Evolutionary conservation across 768 basidiomycete genomes (phyloP).

Genomic region (Tubosaeta sp.): DNA sequence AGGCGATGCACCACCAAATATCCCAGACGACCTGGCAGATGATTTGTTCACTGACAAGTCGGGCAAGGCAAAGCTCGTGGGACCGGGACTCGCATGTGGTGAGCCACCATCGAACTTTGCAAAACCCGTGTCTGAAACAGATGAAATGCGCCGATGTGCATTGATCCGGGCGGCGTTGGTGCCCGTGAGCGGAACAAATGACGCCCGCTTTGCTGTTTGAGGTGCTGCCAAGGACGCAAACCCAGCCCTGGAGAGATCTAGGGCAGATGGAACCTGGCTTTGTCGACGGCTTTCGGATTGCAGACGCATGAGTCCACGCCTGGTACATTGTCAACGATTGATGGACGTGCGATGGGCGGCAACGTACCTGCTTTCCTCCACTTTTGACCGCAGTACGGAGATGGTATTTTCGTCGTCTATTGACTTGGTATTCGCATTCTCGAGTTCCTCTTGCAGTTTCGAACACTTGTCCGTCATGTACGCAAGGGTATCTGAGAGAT

Average conservation of each 20-base stretch:
- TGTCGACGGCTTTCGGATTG: slow-evolving; percentile 72
- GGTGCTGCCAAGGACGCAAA: slow-evolving; percentile 38
- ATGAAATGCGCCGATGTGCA: slow-evolving; percentile 68
- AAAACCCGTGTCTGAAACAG: slow-evolving; percentile 60
- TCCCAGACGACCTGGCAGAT: slow-evolving; percentile 40
- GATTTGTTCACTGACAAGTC: slow-evolving; percentile 24
- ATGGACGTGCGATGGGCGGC: background rate
- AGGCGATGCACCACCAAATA: slow-evolving; percentile 51
- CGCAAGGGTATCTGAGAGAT: slow-evolving; percentile 58
- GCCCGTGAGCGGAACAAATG: slow-evolving; percentile 71
- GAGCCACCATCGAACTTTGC: slow-evolving; percentile 33
- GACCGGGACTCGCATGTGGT: slow-evolving; percentile 29
- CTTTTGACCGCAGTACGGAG: slow-evolving; percentile 69
- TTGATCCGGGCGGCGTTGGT: slow-evolving; percentile 40
- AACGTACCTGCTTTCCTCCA: slow-evolving; percentile 79
- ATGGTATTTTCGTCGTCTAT: slow-evolving; percentile 79
- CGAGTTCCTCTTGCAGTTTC: slow-evolving; percentile 52
- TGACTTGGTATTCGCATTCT: slow-evolving; percentile 44
- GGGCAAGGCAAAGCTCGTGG: slow-evolving; percentile 33
- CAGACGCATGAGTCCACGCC: slow-evolving; percentile 82
- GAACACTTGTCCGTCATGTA: slow-evolving; percentile 65
- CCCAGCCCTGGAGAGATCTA: slow-evolving; percentile 55
- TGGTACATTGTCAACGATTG: slow-evolving; percentile 25
- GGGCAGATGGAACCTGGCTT: slow-evolving; percentile 45
- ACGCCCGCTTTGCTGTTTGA: slow-evolving; percentile 62